Evolutionary conservation across 305 asterid species (phyloP).

Genomic region (Fraxinus albicans): DNA sequence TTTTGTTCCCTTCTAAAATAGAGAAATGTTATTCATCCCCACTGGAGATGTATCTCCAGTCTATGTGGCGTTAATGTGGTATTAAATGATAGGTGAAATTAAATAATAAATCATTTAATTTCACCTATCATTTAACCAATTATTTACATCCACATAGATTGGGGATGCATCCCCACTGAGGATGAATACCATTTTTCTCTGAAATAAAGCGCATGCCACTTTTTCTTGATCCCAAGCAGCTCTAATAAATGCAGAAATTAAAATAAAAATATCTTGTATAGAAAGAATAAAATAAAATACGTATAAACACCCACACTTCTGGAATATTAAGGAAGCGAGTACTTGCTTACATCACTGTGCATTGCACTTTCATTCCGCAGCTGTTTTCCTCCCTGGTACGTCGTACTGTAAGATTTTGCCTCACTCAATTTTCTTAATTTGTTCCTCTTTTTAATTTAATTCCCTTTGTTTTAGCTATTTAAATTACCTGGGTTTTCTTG

Average conservation of each 20-base stretch:
- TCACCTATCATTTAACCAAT: too few species aligned
- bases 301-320: background rate
- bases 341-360: background rate
- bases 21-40: too few species aligned
- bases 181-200: too few species aligned
- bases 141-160: too few species aligned
- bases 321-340: slow-evolving; percentile 4
- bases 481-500: background rate
- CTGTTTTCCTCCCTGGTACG: slow-evolving; percentile 19
- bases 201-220: slow-evolving; percentile 13
- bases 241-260: background rate
- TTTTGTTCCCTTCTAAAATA: slow-evolving; percentile 26
- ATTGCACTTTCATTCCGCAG: slow-evolving; percentile 5
- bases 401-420: background rate
- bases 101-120: too few species aligned
- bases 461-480: slow-evolving; percentile 18
- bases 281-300: background rate
- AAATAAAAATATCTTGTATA: background rate
- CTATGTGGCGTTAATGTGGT: too few species aligned
- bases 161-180: too few species aligned
- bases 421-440: background rate
- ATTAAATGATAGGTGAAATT: too few species aligned
- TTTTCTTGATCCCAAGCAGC: slow-evolving; percentile 10
- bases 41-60: too few species aligned
- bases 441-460: background rate